phyloP scores from a whole-genome alignment of 1,284 basidiomycete species.

The Cystobasidiaceae sp. region DNA sequence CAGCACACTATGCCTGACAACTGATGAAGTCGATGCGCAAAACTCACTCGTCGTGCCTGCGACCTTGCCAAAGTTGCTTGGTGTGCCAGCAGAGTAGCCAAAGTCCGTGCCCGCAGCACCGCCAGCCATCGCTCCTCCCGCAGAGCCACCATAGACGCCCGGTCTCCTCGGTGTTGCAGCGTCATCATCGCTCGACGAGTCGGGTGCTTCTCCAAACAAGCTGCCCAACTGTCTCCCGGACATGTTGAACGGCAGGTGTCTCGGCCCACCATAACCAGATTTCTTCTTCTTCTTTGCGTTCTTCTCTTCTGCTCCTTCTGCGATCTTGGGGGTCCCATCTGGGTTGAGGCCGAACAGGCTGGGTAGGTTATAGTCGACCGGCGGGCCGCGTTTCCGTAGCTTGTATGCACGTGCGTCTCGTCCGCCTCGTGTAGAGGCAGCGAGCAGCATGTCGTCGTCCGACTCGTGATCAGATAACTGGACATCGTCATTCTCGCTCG shows the following conservation, averaged over 20 bases:
- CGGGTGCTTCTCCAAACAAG: slow-evolving; percentile 40
- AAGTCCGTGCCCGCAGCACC: slow-evolving; percentile 41
- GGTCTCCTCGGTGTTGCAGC: slow-evolving; percentile 36
- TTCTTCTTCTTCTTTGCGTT: slow-evolving; percentile 26
- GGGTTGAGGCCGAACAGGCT: slow-evolving; percentile 35
- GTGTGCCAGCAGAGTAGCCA: slow-evolving; percentile 33
- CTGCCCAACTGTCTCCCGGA: slow-evolving; percentile 42
- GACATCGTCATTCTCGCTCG: slow-evolving; percentile 15
- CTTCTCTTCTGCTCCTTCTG: not conserved
- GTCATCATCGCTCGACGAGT: slow-evolving; percentile 39
- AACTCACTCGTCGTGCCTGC: slow-evolving; percentile 60
- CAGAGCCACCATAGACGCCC: slow-evolving; percentile 40
- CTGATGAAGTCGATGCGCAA: not conserved
- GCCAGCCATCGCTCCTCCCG: slow-evolving; percentile 40
- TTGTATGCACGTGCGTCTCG: not conserved
- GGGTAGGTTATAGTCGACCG: slow-evolving; percentile 48
- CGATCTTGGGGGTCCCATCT: slow-evolving; percentile 16
- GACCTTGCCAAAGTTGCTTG: slow-evolving; percentile 69
- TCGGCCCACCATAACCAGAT: slow-evolving; percentile 20
- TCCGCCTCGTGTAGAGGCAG: not conserved
- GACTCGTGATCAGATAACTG: slow-evolving; percentile 14
- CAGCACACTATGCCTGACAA: slow-evolving; percentile 11
- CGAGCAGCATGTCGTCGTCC: slow-evolving; percentile 8
- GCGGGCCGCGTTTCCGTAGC: slow-evolving; percentile 25
- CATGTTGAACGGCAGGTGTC: slow-evolving; percentile 31